phyloP scores from a whole-genome alignment of 225 moss, liverwort and hornwort species.

The Pseudisothecium myosuroides region DNA sequence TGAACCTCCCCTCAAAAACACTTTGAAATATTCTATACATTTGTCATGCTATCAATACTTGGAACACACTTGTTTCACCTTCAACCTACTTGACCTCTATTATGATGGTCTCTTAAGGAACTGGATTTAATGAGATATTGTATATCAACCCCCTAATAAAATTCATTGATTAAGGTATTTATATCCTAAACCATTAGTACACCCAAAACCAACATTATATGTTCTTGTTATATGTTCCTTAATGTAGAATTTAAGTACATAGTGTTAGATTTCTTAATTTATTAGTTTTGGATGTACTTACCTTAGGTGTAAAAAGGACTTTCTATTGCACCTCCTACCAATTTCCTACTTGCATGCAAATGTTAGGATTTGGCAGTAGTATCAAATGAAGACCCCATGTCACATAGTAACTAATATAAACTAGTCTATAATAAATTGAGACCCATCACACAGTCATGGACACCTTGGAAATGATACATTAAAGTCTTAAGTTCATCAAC shows the following conservation, averaged over 20 bases:
- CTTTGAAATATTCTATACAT: background rate
- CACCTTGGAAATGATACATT: too few species aligned
- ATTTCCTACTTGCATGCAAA: accelerated
- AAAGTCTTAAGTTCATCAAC: too few species aligned
- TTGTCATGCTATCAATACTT: background rate
- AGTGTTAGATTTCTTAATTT: too few species aligned
- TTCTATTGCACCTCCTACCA: background rate
- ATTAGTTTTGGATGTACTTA: background rate
- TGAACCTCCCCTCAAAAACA: background rate
- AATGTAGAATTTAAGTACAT: background rate
- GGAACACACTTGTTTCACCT: background rate
- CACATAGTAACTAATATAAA: background rate
- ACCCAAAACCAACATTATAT: background rate
- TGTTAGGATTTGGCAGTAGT: accelerated
- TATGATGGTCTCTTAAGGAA: accelerated
- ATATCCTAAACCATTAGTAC: background rate
- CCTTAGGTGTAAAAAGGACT: background rate
- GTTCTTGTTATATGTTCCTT: background rate
- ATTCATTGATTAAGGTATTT: accelerated
- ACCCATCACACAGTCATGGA: too few species aligned
- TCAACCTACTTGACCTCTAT: background rate
- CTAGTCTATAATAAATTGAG: too few species aligned
- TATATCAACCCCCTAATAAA: background rate
- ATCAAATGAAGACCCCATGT: too few species aligned
- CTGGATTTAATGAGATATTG: accelerated